Percentiles rank a stretch among this genome's conserved stretches.
These are phyloP conservation scores for Pichia ethanolica DNA, from an alignment of 805 yeast species.

Conservation along the genomic window DNA sequence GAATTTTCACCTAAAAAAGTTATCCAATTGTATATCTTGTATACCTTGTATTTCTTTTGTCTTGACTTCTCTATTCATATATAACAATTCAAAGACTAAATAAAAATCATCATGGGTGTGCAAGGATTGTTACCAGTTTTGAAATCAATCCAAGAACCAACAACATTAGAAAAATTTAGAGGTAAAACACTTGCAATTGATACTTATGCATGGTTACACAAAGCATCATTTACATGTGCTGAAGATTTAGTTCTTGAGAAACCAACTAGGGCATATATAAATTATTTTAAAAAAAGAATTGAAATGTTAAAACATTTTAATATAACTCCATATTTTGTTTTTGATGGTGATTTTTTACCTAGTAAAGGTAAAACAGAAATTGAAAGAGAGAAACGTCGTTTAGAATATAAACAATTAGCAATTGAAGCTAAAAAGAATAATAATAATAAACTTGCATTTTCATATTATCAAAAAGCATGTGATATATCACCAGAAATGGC, in stretches of 20 bases:
- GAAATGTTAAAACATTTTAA: constrained; percentile 59
- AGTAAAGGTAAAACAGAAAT: constrained; percentile 68
- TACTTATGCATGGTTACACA: constrained; percentile 94
- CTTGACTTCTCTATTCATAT: too few species aligned
- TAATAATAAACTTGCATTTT: constrained; percentile 52
- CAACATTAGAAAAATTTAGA: constrained; percentile 49
- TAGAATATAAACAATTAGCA: constrained; percentile 52
- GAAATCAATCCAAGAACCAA: constrained; percentile 61
- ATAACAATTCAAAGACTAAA: too few species aligned
- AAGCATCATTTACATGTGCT: constrained; percentile 77
- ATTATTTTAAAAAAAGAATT: constrained; percentile 60
- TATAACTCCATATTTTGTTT: constrained; percentile 78
- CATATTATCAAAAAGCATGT: constrained; percentile 68
- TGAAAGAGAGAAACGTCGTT: constrained; percentile 52
- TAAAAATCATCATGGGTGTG: constrained; percentile 56
- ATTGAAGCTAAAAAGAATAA: constrained; percentile 44
- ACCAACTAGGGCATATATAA: constrained; percentile 67
- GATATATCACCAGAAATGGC: constrained; percentile 91
- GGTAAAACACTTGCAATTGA: constrained; percentile 88
- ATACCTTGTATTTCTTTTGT: too few species aligned
- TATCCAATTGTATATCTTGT: too few species aligned
- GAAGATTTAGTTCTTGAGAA: constrained; percentile 64
- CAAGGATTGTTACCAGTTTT: constrained; percentile 74
- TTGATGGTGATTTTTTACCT: constrained; percentile 86
- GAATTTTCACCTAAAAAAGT: too few species aligned